Evolutionary conservation across 1,284 basidiomycete species (phyloP), one percentile per base, ranked within the genome.

Genomic region (Serendipita sp.): DNA sequence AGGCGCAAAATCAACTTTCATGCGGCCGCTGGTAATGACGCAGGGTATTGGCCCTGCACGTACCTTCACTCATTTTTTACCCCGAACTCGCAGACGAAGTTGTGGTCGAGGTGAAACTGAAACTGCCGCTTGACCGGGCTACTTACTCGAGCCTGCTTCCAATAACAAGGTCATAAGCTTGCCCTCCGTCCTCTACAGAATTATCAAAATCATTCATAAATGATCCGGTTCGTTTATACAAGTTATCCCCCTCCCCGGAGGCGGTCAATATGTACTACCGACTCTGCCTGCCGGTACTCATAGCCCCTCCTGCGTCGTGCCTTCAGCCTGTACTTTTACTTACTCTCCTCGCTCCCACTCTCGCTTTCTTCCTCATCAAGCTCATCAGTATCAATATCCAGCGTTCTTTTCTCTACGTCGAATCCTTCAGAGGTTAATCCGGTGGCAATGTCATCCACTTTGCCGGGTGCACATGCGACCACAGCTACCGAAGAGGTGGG

Each of bases 391-490:
- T 83, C 84, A n/a, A 85, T 75, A 64, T 87, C 82, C 64, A 94
- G 73, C 63, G 82, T 82, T 67, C 82, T 80, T 69, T 80, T 79
- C 70, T 91, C 85, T 43, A 95, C 88, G 17, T 83, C 78, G 69
- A 90, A 99, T 1, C 95, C 95, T 26, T 79, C 74, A 58, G 75
- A 74, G 42, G 73, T 74, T 63, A 98, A 77, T 15, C 82, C 82
- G 26, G 53, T 35, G 34, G 78, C 79, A 62, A 95, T 87, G 67
- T 87, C 82, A 32, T 86, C 84, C 0, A 83, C 81, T 72, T 93
- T 94, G 8, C 85, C 82, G 17, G 90, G 85, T 5, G 91, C 83
- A 22, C 90, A 88, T 3, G 93, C 87, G 3, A 93, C 84, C 15
- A 92, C 85, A 0, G 85, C 89, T 29, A 93, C 81, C 2, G 91